Base-by-base conservation (phyloP, 495 filamentous ascomycete species). In the Hypoxylon subgilvum region DNA sequence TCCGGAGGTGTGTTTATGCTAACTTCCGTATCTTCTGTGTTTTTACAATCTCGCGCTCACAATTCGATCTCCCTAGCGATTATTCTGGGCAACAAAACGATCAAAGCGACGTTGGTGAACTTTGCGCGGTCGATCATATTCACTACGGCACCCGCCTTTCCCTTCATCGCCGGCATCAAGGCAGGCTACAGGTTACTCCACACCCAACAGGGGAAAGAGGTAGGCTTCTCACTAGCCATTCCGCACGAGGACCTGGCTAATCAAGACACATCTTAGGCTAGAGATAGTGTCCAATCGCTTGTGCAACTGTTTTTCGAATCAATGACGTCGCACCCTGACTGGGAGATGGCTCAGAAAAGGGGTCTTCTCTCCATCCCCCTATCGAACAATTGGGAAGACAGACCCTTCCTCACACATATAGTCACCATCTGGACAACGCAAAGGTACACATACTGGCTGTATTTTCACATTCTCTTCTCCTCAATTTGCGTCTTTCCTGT, bases 1-100 rank as follows among this genome's bases (percentile, higher is more conserved):
- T 79, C 78, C 54, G 86, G 86, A 59, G 85, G 84, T 87, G 74
- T n/a, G n/a, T n/a, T n/a, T n/a, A n/a, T n/a, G n/a, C n/a, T n/a
- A 56, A 72, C 60, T 10, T 17, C 38, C 19, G 32, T 23, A 49
- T 17, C 30, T 21, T 18, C 17, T n/a, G 12, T 35, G 36, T 30
- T 2, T 22, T 10, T 16, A n/a, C 18, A n/a, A 50, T 30, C 14
- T 31, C 6, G 31, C 36, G 22, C 45, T 41, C 10, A 49, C n/a
- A n/a, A n/a, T 8, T 25, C 9, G 5, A 10, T 14, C 6, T 18
- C 30, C 22, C 2, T 28, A 70, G 68, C 55, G 13, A 51, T 63
- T 22, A 58, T 70, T 14, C 71, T 83, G 5, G 78, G 77, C 44
- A 76, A 70, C 6, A 52, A 73, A 1, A 72, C 74, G 1, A 41